phyloP scores from a whole-genome alignment of 176 grass and related monocot genomes.

The Oryza australiensis region DNA sequence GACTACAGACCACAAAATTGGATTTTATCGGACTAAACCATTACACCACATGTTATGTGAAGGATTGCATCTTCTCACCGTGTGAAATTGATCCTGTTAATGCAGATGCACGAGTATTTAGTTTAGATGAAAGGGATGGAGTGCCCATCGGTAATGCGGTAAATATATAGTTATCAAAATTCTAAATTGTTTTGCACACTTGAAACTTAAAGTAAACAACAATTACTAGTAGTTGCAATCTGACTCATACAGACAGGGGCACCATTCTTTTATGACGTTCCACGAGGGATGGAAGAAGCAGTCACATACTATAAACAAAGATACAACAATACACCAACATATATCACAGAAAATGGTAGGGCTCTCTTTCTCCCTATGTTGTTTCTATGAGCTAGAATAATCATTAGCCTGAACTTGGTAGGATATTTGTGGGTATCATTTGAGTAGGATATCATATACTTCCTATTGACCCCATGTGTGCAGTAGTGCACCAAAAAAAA shows the following conservation, averaged over 20 bases:
- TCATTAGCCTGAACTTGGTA: background rate
- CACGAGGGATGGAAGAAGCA: slow-evolving; percentile 57
- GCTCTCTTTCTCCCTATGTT: background rate
- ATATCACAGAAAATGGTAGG: slow-evolving; percentile 80
- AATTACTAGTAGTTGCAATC: background rate
- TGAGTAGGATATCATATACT: background rate
- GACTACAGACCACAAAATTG: slow-evolving; percentile 43
- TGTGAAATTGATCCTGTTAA: slow-evolving; percentile 40
- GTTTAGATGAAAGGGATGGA: slow-evolving; percentile 42
- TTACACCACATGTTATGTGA: slow-evolving; percentile 45
- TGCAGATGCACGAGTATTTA: slow-evolving; percentile 37
- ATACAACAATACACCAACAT: slow-evolving; percentile 69
- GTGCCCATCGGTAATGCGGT: slow-evolving; percentile 45
- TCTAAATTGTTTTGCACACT: background rate
- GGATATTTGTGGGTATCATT: no score
- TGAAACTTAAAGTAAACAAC: background rate
- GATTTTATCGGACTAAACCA: slow-evolving; percentile 84
- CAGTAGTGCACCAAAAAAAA: background rate
- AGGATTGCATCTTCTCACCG: slow-evolving; percentile 61
- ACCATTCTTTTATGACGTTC: slow-evolving; percentile 31
- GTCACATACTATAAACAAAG: slow-evolving; percentile 66
- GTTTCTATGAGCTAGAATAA: background rate
- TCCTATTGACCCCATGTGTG: background rate
- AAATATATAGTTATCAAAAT: slow-evolving; percentile 7
- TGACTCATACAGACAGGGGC: slow-evolving; percentile 56